Evolutionary conservation across 139 green algal genomes (phyloP).

Genomic region (Chlamydomonas sp.): DNA sequence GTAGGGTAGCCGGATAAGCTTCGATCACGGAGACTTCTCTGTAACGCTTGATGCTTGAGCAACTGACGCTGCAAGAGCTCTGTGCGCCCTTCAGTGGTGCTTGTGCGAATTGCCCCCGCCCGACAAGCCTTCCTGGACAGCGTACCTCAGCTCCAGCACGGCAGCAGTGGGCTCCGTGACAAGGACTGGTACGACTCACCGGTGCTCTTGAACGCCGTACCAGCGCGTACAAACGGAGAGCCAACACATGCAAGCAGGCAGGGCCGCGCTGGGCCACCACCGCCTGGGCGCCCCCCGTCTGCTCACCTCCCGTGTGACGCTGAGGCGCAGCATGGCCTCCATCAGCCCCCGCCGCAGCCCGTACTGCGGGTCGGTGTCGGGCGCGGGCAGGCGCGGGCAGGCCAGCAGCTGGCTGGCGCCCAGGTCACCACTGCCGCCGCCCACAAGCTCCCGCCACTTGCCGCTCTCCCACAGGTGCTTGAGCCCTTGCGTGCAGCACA

Average conservation of each 20-base stretch:
- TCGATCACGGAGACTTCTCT: too few relatives aligned
- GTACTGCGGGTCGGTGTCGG: not conserved
- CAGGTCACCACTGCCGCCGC: not conserved
- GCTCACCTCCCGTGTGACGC: constrained; percentile 49
- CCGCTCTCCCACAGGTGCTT: constrained; percentile 43
- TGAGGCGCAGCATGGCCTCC: constrained; percentile 48
- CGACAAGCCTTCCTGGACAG: too few relatives aligned
- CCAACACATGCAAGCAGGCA: not conserved
- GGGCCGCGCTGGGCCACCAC: not conserved
- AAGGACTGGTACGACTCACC: too few relatives aligned
- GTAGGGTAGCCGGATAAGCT: too few relatives aligned
- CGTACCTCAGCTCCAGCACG: too few relatives aligned
- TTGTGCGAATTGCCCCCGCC: too few relatives aligned
- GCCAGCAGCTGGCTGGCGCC: constrained; percentile 36
- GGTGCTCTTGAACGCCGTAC: not conserved
- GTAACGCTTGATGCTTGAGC: too few relatives aligned
- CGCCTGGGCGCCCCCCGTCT: not conserved
- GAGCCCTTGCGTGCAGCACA: constrained; percentile 31
- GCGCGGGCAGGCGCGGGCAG: not conserved
- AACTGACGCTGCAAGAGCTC: too few relatives aligned
- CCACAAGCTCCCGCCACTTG: constrained; percentile 42
- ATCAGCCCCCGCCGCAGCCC: constrained; percentile 48
- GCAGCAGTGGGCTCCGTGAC: too few relatives aligned
- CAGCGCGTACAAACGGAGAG: not conserved
- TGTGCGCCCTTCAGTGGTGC: too few relatives aligned